phyloP scores from a whole-genome alignment of 345 rosid genomes.

The Litchi chinensis region DNA sequence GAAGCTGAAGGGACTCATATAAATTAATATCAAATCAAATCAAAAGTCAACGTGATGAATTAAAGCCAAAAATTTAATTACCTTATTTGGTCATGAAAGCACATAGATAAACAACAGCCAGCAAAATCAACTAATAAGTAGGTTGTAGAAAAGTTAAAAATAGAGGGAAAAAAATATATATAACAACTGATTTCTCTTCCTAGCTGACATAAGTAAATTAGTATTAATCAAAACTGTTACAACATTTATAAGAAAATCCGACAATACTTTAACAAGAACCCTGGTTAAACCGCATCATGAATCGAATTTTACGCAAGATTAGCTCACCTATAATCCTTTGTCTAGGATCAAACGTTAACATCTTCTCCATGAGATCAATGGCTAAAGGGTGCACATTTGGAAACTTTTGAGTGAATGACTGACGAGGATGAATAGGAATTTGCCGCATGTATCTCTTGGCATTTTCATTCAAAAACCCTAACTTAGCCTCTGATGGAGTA shows the following conservation, averaged over 20 bases:
- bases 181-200: background rate
- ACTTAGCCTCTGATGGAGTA: too few relatives aligned
- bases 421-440: constrained; percentile 58
- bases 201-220: background rate
- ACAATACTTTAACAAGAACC: background rate
- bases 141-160: background rate
- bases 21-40: background rate
- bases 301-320: background rate
- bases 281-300: background rate
- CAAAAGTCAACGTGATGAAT: background rate
- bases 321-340: constrained; percentile 75
- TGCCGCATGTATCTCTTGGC: constrained; percentile 76
- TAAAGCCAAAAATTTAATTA: background rate
- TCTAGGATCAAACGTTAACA: constrained; percentile 85
- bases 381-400: constrained; percentile 69
- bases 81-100: background rate
- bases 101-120: background rate
- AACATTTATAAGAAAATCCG: too few relatives aligned
- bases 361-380: constrained; percentile 85
- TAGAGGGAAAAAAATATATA: background rate
- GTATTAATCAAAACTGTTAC: too few relatives aligned
- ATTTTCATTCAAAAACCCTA: constrained; percentile 69
- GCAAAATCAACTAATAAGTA: background rate
- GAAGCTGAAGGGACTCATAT: constrained; percentile 56
- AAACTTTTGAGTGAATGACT: constrained; percentile 72